These are phyloP conservation scores for Blastocladiella emersonii DNA, from an alignment of 371 early-diverging fungal species.

Conservation along the genomic window DNA sequence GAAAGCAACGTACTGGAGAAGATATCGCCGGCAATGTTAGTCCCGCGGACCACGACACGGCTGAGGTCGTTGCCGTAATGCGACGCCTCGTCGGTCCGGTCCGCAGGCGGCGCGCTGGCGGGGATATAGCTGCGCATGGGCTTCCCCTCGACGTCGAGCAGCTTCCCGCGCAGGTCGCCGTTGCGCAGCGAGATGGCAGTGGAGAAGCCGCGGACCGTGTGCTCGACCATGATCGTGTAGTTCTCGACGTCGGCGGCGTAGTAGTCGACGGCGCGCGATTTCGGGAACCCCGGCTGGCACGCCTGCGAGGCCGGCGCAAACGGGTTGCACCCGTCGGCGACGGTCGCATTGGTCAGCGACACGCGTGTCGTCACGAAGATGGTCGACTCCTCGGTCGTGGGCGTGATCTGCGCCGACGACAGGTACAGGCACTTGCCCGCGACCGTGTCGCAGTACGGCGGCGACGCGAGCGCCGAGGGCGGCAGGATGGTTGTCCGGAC, in stretches of 20 bases:
- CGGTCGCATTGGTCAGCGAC: slow-evolving; percentile 9
- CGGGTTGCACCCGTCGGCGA: not conserved
- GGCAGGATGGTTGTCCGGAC: slow-evolving; percentile 10
- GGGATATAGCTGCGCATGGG: not conserved
- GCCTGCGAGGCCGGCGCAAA: not conserved
- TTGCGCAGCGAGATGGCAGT: slow-evolving; percentile 22
- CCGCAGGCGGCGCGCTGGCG: not conserved
- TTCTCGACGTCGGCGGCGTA: not conserved
- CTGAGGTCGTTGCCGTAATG: not conserved
- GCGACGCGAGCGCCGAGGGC: not conserved
- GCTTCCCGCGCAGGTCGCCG: slow-evolving; percentile 19
- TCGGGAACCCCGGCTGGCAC: not conserved
- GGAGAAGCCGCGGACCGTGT: slow-evolving; percentile 27
- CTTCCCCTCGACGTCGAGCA: not conserved
- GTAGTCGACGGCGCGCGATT: not conserved
- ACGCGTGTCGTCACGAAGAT: slow-evolving; percentile 22
- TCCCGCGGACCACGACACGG: not conserved
- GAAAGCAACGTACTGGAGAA: slow-evolving; percentile 18
- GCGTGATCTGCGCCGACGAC: slow-evolving; percentile 12
- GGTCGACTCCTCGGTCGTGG: slow-evolving; percentile 12
- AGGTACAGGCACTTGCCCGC: slow-evolving; percentile 12
- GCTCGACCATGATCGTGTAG: slow-evolving; percentile 28
- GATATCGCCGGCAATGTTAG: slow-evolving; percentile 24
- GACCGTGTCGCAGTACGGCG: slow-evolving; percentile 9
- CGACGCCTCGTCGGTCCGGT: not conserved